These are phyloP conservation scores for Helicocarpus griseus DNA, from an alignment of 2,329 filamentous ascomycete genomes.

Conservation along the genomic window DNA sequence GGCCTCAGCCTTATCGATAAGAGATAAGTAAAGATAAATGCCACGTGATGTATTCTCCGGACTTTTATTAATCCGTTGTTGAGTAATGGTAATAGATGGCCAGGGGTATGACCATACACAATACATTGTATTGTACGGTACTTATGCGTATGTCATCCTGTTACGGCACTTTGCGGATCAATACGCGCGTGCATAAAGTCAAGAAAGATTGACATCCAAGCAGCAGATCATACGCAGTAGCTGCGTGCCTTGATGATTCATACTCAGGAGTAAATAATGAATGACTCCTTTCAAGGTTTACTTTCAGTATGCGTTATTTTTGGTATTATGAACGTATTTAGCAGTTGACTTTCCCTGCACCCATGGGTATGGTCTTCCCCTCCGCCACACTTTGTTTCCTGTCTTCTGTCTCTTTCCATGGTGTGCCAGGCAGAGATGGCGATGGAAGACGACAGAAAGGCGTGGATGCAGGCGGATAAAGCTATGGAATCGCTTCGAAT, in stretches of 20 bases:
- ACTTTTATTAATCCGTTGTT: neutral
- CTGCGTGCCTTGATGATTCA: no score
- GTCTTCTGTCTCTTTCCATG: no score
- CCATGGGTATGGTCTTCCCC: neutral
- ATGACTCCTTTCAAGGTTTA: no score
- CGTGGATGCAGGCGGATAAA: constrained; percentile 6
- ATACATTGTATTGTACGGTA: no score
- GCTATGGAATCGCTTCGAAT: constrained; percentile 11
- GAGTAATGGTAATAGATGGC: neutral
- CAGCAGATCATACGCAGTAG: neutral
- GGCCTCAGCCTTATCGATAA: neutral
- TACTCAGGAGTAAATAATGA: no score
- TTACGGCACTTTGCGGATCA: no score
- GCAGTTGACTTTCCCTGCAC: neutral
- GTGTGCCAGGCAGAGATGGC: neutral
- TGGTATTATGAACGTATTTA: no score
- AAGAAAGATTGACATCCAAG: neutral
- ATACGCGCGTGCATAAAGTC: neutral
- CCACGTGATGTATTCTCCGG: neutral
- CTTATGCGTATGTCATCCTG: no score
- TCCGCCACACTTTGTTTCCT: neutral
- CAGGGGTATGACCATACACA: no score
- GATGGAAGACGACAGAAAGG: constrained; percentile 6
- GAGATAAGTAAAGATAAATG: neutral
- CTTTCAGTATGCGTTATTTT: neutral